Conservation (phyloP, 345 rosid species). For the Garcia nutans region DNA sequence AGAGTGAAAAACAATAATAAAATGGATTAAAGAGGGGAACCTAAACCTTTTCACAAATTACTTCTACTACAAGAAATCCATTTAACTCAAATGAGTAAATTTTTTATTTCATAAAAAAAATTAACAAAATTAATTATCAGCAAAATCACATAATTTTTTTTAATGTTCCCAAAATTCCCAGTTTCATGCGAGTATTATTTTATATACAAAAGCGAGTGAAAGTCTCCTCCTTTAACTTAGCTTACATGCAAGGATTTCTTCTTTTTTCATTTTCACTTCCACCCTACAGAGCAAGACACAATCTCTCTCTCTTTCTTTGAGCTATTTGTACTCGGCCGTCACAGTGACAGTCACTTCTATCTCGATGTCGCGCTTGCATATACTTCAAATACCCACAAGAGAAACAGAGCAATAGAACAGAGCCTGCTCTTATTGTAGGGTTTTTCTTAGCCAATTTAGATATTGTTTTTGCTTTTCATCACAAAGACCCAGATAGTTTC, state of each 20-base stretch:
- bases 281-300: background rate
- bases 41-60: background rate
- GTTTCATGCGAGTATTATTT: background rate
- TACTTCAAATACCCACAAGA: background rate
- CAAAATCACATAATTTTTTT: background rate
- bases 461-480: slow-evolving; percentile 13
- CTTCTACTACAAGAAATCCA: slow-evolving; percentile 7
- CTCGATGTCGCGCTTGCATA: slow-evolving; percentile 4
- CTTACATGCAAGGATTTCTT: slow-evolving; percentile 17
- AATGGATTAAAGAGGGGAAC: background rate
- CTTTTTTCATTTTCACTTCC: background rate
- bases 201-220: background rate
- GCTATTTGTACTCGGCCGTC: background rate
- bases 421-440: background rate
- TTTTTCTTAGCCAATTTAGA: background rate
- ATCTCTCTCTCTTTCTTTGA: background rate
- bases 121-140: background rate
- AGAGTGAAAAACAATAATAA: too few relatives aligned
- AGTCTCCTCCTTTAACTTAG: background rate
- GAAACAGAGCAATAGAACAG: slow-evolving; percentile 11
- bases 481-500: slow-evolving; percentile 12
- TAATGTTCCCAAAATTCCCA: background rate
- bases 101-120: background rate
- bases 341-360: background rate
- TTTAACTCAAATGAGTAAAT: background rate